phyloP scores from a whole-genome alignment of 495 filamentous ascomycete species.

The Melanomma pulvis-pyrius region DNA sequence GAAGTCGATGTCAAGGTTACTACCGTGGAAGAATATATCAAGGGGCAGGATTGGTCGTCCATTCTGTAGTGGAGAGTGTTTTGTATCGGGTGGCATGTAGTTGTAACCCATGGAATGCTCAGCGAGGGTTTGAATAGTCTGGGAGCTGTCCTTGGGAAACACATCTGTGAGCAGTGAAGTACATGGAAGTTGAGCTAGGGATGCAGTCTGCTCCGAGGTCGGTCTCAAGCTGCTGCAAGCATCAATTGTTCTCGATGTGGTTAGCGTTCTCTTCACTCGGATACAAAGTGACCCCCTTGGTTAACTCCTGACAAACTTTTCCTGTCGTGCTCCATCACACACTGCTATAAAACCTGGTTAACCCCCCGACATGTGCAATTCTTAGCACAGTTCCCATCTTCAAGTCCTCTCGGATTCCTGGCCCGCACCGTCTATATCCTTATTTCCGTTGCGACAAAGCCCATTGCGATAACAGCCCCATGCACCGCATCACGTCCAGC shows the following conservation, averaged over 20 bases:
- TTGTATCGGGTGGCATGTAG: background rate
- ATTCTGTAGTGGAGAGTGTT: constrained; percentile 9
- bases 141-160: no score
- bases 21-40: constrained; percentile 42
- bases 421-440: background rate
- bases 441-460: constrained; percentile 10
- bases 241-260: background rate
- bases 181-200: no score
- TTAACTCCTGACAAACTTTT: background rate
- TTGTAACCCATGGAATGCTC: no score
- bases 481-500: background rate
- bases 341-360: constrained; percentile 11
- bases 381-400: background rate
- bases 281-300: background rate
- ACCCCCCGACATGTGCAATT: background rate
- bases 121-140: no score
- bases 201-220: no score
- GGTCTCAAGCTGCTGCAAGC: no score
- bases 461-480: constrained; percentile 11
- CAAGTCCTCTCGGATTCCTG: background rate
- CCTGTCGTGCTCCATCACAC: constrained; percentile 19
- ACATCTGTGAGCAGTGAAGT: no score
- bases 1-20: constrained; percentile 23
- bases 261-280: background rate
- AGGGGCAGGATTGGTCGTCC: constrained; percentile 42